Conservation (phyloP, 306 rosid species). For the Acacia acuminata region DNA sequence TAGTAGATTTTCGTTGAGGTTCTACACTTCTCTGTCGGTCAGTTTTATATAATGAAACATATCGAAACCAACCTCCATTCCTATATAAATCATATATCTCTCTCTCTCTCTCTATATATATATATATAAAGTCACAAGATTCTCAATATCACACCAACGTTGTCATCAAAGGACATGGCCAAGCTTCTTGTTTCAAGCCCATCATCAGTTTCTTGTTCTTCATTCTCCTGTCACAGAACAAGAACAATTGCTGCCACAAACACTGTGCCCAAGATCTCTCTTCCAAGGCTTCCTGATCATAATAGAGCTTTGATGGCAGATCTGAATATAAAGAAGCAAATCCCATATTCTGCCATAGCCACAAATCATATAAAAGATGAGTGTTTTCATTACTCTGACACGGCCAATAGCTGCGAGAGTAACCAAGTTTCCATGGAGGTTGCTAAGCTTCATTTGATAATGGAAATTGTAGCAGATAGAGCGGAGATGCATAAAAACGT, state of each 20-base stretch:
- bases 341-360: constrained; percentile 7
- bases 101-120: neutral
- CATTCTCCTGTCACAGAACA: neutral
- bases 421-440: constrained; percentile 14
- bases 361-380: constrained; percentile 23
- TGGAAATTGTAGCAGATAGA: constrained; percentile 69
- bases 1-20: neutral
- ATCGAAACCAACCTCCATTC: constrained; percentile 17
- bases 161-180: constrained; percentile 39
- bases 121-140: neutral
- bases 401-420: neutral
- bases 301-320: constrained; percentile 39
- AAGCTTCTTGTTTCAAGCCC: constrained; percentile 31
- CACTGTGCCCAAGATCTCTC: constrained; percentile 24
- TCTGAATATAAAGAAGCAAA: constrained; percentile 34
- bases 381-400: neutral
- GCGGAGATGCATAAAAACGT: constrained; percentile 75
- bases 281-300: constrained; percentile 35
- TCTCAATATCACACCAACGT: neutral
- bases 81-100: constrained; percentile 15
- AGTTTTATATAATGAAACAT: neutral
- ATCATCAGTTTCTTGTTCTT: constrained; percentile 23
- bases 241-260: constrained; percentile 36
- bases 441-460: constrained; percentile 52
- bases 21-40: neutral